Evolutionary conservation across 371 early-diverging fungal genomes (phyloP).

Genomic region (Mucor piriformis): DNA sequence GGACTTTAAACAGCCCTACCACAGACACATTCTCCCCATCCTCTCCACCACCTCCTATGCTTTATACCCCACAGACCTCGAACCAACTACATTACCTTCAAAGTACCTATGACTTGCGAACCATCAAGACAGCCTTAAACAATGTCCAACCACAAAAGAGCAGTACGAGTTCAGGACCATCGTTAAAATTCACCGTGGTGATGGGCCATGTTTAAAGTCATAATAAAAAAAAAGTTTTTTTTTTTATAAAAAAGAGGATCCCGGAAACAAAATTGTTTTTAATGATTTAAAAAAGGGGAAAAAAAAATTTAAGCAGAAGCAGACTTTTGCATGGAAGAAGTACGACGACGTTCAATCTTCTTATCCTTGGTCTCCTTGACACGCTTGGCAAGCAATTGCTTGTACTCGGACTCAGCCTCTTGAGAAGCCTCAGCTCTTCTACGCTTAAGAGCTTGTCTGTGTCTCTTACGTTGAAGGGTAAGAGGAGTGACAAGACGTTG

Average conservation of each 20-base stretch:
- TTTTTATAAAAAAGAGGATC: background rate
- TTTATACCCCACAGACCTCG: constrained; percentile 9
- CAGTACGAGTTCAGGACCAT: constrained; percentile 11
- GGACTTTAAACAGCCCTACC: background rate
- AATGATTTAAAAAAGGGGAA: background rate
- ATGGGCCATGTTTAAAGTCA: constrained; percentile 50
- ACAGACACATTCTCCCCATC: background rate
- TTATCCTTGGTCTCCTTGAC: constrained; percentile 87
- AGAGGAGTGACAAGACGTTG: constrained; percentile 98
- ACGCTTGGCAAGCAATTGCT: constrained; percentile 90
- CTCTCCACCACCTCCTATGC: constrained; percentile 3
- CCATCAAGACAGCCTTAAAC: constrained; percentile 9
- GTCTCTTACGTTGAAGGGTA: constrained; percentile 94
- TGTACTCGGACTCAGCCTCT: constrained; percentile 93
- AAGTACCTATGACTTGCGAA: constrained; percentile 9
- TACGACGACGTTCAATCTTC: constrained; percentile 71
- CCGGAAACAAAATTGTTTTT: background rate
- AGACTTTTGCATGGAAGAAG: constrained; percentile 67
- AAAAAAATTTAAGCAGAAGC: constrained; percentile 35
- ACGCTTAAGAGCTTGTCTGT: constrained; percentile 83
- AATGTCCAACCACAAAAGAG: background rate
- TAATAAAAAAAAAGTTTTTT: background rate
- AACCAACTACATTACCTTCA: constrained; percentile 10
- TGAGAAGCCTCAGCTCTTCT: constrained; percentile 77
- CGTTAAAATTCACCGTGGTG: constrained; percentile 47